Evolutionary conservation across 805 yeast genomes (phyloP).

Genomic region (Kodamaea sagamina): DNA sequence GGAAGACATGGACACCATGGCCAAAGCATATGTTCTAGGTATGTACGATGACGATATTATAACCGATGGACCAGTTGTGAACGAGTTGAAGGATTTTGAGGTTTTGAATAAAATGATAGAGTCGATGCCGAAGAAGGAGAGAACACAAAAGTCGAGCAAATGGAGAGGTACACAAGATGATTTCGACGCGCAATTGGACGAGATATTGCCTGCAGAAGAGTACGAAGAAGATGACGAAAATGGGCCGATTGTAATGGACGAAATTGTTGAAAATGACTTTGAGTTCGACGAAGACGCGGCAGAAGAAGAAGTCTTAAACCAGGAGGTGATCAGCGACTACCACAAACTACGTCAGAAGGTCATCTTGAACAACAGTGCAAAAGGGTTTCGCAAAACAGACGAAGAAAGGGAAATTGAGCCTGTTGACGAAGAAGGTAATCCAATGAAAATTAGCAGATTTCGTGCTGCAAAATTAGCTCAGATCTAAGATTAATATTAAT

Average conservation of each 20-base stretch:
- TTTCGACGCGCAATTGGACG: constrained; percentile 18
- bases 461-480: constrained; percentile 47
- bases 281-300: constrained; percentile 22
- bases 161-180: constrained; percentile 1
- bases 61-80: constrained; percentile 58
- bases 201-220: constrained; percentile 26
- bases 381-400: constrained; percentile 47
- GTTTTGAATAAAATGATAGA: constrained; percentile 51
- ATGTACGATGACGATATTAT: constrained; percentile 60
- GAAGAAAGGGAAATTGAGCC: constrained; percentile 65
- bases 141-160: constrained; percentile 5
- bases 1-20: constrained; percentile 57
- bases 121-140: constrained; percentile 23
- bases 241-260: constrained; percentile 42
- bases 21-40: constrained; percentile 59
- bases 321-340: constrained; percentile 57
- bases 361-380: constrained; percentile 39
- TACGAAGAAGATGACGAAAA: constrained; percentile 38
- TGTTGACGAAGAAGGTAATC: constrained; percentile 62
- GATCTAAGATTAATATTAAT: not conserved
- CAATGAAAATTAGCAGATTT: constrained; percentile 64
- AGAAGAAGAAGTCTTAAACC: constrained; percentile 33
- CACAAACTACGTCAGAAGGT: constrained; percentile 56
- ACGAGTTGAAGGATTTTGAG: constrained; percentile 55
- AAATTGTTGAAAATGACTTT: constrained; percentile 43